Percentiles rank a stretch among this genome's conserved stretches.
Evolutionary conservation across 352 stramenopile genomes (phyloP).

Genomic region (Blastocystis sp.): DNA sequence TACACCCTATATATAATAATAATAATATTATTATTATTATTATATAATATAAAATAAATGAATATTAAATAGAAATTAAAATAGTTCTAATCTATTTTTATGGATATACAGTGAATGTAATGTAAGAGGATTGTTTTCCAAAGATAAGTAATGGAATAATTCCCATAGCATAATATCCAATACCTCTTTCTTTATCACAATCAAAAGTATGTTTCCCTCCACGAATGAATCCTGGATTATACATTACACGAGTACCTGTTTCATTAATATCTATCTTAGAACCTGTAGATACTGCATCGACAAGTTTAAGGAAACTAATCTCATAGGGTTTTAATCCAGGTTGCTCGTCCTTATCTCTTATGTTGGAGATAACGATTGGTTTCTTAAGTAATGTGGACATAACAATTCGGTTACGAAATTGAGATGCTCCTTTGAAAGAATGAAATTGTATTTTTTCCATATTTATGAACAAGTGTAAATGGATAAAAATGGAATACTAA

Average conservation of each 20-base stretch:
- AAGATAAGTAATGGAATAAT: conserved; percentile 85
- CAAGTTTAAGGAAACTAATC: conserved; percentile 76
- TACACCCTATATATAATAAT: conserved; percentile 44
- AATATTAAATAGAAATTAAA: conserved; percentile 2
- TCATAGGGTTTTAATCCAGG: conserved; percentile 76
- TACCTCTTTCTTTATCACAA: conserved; percentile 63
- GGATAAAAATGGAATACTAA: too few species aligned
- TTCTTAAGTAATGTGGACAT: conserved; percentile 68
- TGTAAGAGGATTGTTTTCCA: conserved; percentile 73
- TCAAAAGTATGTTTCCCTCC: conserved; percentile 78
- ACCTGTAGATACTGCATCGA: conserved; percentile 87
- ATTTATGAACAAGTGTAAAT: too few species aligned
- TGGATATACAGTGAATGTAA: conserved; percentile 79
- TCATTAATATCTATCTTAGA: conserved; percentile 95
- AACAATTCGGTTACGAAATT: conserved; percentile 77
- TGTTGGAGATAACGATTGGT: conserved; percentile 76
- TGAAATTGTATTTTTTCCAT: too few species aligned
- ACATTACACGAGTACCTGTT: conserved; percentile 84
- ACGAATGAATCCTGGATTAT: conserved; percentile 77
- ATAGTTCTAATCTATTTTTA: conserved; percentile 55
- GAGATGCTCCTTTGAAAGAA: too few species aligned
- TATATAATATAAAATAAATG: neutral
- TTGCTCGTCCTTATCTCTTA: conserved; percentile 72
- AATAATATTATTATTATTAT: conserved; percentile 4
- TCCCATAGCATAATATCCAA: conserved; percentile 94